Evolutionary conservation across 495 filamentous ascomycete genomes (phyloP).

Genomic region (Umbilicaria muhlenbergii): DNA sequence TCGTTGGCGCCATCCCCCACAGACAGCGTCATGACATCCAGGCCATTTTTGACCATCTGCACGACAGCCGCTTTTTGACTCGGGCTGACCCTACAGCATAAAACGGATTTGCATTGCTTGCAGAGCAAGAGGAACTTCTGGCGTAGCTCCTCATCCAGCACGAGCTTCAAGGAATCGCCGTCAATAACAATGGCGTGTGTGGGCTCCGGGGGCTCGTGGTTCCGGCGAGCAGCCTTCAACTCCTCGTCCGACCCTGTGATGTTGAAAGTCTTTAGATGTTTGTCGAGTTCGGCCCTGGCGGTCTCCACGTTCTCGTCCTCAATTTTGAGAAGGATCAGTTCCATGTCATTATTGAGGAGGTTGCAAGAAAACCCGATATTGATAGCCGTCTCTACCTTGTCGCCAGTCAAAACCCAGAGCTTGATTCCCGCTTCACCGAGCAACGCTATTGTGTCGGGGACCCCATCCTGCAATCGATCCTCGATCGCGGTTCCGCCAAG

Average conservation of each 20-base stretch:
- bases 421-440: conserved; percentile 94
- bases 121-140: conserved; percentile 91
- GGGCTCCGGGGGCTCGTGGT: conserved; percentile 68
- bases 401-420: conserved; percentile 97
- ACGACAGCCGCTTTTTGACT: conserved; percentile 97
- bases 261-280: conserved; percentile 52
- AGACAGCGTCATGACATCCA: conserved; percentile 94
- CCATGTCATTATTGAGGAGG: conserved; percentile 93
- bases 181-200: conserved; percentile 97
- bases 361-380: conserved; percentile 99
- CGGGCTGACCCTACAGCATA: conserved; percentile 96
- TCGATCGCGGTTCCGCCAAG: conserved; percentile 96
- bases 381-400: conserved; percentile 98
- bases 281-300: conserved; percentile 56
- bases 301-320: conserved; percentile 50
- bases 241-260: conserved; percentile 83
- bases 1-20: conserved; percentile 98
- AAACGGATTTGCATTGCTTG: conserved; percentile 92
- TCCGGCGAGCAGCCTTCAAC: conserved; percentile 56
- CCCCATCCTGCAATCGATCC: conserved; percentile 91
- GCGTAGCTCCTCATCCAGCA: conserved; percentile 64
- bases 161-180: conserved; percentile 83
- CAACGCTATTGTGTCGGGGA: conserved; percentile 89
- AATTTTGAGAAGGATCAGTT: conserved; percentile 81
- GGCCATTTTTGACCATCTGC: conserved; percentile 78